Base-by-base conservation (phyloP, 352 stramenopile genomes). In the Phytophthora sp. region DNA sequence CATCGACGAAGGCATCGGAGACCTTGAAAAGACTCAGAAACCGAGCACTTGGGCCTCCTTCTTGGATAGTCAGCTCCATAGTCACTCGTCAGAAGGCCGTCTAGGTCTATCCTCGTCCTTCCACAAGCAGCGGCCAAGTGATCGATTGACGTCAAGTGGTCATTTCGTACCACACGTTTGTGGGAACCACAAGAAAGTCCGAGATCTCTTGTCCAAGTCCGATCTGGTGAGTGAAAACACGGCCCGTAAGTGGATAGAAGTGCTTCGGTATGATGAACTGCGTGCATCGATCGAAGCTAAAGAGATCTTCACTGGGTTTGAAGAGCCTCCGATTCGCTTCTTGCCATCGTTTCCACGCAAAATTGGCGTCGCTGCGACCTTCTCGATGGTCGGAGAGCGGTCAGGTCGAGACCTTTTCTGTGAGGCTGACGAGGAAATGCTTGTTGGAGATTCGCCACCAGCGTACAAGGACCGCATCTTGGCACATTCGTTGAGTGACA, bases 221-320 rank as follows among this genome's bases (percentile, higher is more conserved):
- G 65, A 89, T 27, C 60, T 93, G 30, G 82, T 88, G 0, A 75
- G 72, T 0, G 83, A 89, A 39, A 91, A 81, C 16, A 75, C 84
- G 8, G 58, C 69, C 27, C 71, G 63, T 0, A 91, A 92, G 42
- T 96, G 88, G 88, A 66, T 84, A 30, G 84, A 94, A 20, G 39
- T 96, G 27, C 55, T 94, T 23, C 74, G 86, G 8, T 90, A 83
- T 42, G 88, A 96, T 39, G 79, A 93, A 30, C 46, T 96, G 6
- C 71, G 77, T 9, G 77, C 76, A 3, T 83, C 79, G 2, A 88
- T 96, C 9, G 86, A 94, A 41, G 79, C 77, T 1, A 94, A 94
- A 29, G 88, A 96, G 49, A 80, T 93, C 11, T 90, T 96, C n/a
- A 93, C 81, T 49, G 88, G 88, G 0, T 96, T 96, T 49, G 82